A percentile compares a stretch with the other conserved stretches of the same genome.
phyloP scores from a whole-genome alignment of 495 filamentous ascomycete species.

The Aspergillus conjunctus region DNA sequence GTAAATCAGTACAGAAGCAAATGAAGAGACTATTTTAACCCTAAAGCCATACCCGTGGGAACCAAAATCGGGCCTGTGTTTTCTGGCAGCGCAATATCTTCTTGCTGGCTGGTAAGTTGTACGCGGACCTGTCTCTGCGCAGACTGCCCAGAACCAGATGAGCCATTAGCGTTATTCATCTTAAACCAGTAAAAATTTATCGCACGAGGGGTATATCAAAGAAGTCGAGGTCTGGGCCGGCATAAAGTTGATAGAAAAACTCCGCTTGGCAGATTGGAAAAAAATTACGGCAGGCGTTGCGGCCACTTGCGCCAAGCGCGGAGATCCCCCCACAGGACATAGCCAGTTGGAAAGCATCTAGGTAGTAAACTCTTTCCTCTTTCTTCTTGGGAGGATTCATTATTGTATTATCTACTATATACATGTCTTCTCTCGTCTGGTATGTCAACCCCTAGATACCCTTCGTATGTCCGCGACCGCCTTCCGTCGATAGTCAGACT shows the following conservation, averaged over 20 bases:
- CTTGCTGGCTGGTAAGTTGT: slow-evolving; percentile 59
- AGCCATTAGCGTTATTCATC: slow-evolving; percentile 36
- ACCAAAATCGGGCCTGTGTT: slow-evolving; percentile 64
- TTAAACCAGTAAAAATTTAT: slow-evolving; percentile 22
- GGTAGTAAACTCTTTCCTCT: neutral
- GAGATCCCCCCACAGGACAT: slow-evolving; percentile 37
- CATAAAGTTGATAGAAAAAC: slow-evolving; percentile 35
- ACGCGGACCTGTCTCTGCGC: slow-evolving; percentile 59
- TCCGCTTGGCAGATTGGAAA: slow-evolving; percentile 33
- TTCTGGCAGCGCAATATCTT: slow-evolving; percentile 62
- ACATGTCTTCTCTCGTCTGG: slow-evolving; percentile 2
- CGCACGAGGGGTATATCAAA: slow-evolving; percentile 20
- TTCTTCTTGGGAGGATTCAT: neutral
- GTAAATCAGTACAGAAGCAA: slow-evolving; percentile 18
- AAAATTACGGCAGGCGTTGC: slow-evolving; percentile 52
- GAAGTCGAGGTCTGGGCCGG: slow-evolving; percentile 23
- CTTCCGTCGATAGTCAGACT: slow-evolving; percentile 73
- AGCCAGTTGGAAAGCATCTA: neutral
- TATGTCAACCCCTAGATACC: slow-evolving; percentile 27
- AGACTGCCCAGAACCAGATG: slow-evolving; percentile 32
- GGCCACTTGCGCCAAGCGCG: slow-evolving; percentile 49
- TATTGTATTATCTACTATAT: slow-evolving; percentile 12
- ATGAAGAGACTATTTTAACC: neutral
- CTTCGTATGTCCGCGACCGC: slow-evolving; percentile 77
- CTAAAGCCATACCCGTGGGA: slow-evolving; percentile 56